A percentile compares a stretch with the other conserved stretches of the same genome.
Evolutionary conservation across 208 protist species (phyloP).

Genomic region (Naegleria fowleri): DNA sequence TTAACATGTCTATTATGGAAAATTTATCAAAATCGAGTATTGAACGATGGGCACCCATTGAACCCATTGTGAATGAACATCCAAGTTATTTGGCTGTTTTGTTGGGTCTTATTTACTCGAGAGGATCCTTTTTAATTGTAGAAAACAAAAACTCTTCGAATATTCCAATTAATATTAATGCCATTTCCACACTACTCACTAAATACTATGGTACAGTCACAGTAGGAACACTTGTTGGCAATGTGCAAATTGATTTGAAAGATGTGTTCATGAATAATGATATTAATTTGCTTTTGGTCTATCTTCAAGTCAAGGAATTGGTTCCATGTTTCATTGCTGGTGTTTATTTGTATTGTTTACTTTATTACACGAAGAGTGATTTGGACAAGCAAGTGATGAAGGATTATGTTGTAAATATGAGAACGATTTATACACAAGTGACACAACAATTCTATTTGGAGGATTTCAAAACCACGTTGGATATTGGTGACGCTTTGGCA

Average conservation of each 20-base stretch:
- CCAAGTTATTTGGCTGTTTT: background rate
- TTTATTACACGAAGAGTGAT: background rate
- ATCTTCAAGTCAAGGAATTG: background rate
- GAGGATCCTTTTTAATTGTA: background rate
- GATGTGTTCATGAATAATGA: background rate
- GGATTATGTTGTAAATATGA: background rate
- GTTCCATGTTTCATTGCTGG: background rate
- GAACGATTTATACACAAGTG: background rate
- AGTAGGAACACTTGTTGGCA: background rate
- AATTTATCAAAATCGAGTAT: background rate
- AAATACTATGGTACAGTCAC: background rate
- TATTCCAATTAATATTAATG: background rate
- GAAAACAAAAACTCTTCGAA: background rate
- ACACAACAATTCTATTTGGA: background rate
- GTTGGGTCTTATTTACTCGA: background rate
- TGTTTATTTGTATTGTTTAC: background rate
- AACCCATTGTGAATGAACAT: background rate
- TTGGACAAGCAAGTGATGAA: background rate
- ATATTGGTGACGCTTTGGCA: background rate
- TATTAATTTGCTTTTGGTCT: background rate
- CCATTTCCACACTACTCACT: background rate
- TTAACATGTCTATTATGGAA: background rate
- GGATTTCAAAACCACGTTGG: background rate
- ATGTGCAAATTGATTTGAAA: slow-evolving; percentile 11
- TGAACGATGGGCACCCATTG: background rate